These are phyloP conservation scores for Phytomonas francai DNA, from an alignment of 208 protist genomes.

Conservation along the genomic window DNA sequence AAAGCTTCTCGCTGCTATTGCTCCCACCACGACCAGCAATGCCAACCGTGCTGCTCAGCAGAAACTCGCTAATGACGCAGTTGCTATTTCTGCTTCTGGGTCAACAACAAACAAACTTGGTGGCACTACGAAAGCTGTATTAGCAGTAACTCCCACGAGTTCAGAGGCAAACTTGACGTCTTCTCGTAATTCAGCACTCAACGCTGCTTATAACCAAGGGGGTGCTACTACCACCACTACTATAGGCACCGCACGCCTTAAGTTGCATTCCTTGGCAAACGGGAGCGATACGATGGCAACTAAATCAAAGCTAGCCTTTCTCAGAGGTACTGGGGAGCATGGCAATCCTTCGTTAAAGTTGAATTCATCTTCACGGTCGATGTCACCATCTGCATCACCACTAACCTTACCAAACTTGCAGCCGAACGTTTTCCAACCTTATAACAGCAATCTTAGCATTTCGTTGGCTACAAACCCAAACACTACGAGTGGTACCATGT, in stretches of 20 bases:
- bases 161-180: background rate
- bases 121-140: background rate
- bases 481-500: background rate
- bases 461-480: background rate
- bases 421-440: background rate
- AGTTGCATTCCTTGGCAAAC: background rate
- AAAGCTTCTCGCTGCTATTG: background rate
- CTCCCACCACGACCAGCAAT: background rate
- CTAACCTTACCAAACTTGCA: background rate
- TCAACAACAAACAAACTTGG: background rate
- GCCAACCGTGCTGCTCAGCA: conserved; percentile 1
- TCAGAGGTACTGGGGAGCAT: background rate
- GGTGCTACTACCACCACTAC: background rate
- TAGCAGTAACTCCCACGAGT: background rate
- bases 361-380: background rate
- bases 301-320: background rate
- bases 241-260: background rate
- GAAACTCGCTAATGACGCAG: background rate
- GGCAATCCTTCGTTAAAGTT: background rate
- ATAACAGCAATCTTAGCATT: background rate
- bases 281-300: background rate
- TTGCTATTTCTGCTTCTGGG: background rate
- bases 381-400: background rate
- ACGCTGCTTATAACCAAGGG: background rate
- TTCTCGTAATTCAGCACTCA: background rate